These are phyloP conservation scores for Mycena polygramma DNA, from an alignment of 768 basidiomycete species.

Conservation along the genomic window DNA sequence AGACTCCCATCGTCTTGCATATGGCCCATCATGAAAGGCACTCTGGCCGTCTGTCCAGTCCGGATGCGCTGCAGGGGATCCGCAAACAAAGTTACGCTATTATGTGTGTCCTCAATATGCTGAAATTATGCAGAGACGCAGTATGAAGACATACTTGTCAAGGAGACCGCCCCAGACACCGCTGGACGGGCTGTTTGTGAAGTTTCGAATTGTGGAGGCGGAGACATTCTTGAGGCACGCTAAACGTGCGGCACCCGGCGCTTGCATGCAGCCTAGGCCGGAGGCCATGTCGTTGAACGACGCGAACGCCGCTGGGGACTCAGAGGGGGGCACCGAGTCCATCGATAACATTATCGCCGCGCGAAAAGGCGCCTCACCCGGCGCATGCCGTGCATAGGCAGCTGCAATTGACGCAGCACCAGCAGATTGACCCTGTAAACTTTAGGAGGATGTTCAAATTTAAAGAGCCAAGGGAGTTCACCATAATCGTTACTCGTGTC, in stretches of 20 bases:
- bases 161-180: slow-evolving; percentile 21
- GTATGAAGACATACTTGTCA: slow-evolving; percentile 30
- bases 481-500: neutral
- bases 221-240: slow-evolving; percentile 42
- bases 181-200: slow-evolving; percentile 32
- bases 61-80: slow-evolving; percentile 38
- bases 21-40: slow-evolving; percentile 38
- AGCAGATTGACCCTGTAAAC: slow-evolving; percentile 26
- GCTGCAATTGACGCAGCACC: slow-evolving; percentile 8
- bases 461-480: slow-evolving; percentile 28
- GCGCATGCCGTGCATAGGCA: neutral
- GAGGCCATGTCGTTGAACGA: slow-evolving; percentile 32
- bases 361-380: slow-evolving; percentile 24
- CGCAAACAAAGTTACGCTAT: slow-evolving; percentile 31
- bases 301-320: slow-evolving; percentile 2
- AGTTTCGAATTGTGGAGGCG: slow-evolving; percentile 35
- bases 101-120: neutral
- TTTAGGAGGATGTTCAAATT: neutral
- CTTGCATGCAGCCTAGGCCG: slow-evolving; percentile 36
- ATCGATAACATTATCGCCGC: slow-evolving; percentile 29
- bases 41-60: slow-evolving; percentile 30
- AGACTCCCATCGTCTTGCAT: slow-evolving; percentile 38
- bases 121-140: neutral
- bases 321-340: neutral
- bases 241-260: slow-evolving; percentile 38